Evolutionary conservation across 2,329 filamentous ascomycete species (phyloP), one percentile per base, ranked within the genome.

Genomic region (Neurospora crassa): DNA sequence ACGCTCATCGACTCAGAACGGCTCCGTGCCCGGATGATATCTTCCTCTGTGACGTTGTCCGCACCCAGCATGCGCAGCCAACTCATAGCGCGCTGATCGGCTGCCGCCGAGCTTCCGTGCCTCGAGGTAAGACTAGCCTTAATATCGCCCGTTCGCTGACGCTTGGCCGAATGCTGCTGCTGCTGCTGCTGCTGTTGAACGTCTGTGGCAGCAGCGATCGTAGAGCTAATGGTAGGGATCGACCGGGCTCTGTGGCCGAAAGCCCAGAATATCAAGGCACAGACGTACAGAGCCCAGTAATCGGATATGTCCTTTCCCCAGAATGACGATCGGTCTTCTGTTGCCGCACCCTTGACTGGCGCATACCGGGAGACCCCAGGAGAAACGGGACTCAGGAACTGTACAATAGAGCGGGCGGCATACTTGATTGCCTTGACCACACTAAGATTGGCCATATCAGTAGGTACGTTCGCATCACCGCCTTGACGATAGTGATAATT

Each of bases 231-330:
- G 14, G 53, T 14, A 63, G 53, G 14, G 53, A 63, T 16, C 24
- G 53, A 34, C n/a, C 73, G 72, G 34, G 72, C 72, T 11, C 77
- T 77, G 71, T 85, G 80, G 2, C 83, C 82, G 74, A 85, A 86
- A 0, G 87, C 86, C 88, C 88, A 90, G 79, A 85, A 88, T 74
- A 89, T 85, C 68, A 90, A 81, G 8, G 85, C 81, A 73, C 86
- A 88, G 8, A 86, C 84, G 75, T 89, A 89, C 68, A 88, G 75
- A 41, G 80, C 83, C 86, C 86, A 88, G 75, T 85, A 87, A 73
- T 86, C 82, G 1, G 83, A 84, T 59, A 88, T 79, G 69, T 84
- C 82, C 20, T 73, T 76, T 71, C 79, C 77, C 75, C 76, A 77
- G 43, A 69, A 47, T 59, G 70, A 59, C 24, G 34, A 45, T 68